Evolutionary conservation across 2,329 filamentous ascomycete genomes (phyloP).

Genomic region (Ilyonectria mors-panacis): DNA sequence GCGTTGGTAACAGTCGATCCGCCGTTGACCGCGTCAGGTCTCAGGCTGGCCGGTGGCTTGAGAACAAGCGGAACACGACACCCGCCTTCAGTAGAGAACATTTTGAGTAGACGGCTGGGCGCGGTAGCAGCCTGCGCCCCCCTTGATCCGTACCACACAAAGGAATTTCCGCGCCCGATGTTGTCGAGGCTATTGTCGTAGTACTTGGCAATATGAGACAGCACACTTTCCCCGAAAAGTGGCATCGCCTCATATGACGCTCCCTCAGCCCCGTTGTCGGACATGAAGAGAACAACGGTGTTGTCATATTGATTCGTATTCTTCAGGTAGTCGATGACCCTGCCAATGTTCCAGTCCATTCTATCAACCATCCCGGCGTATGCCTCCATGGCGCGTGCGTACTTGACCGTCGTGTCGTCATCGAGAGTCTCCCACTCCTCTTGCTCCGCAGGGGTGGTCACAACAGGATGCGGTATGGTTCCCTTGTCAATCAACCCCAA

Average conservation of each 20-base stretch:
- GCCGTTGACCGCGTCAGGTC: constrained; percentile 11
- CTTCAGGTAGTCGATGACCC: constrained; percentile 69
- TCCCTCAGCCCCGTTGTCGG: constrained; percentile 73
- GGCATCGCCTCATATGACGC: constrained; percentile 55
- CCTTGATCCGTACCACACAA: constrained; percentile 16
- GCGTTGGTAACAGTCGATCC: neutral
- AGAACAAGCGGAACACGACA: constrained; percentile 67
- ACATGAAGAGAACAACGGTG: constrained; percentile 75
- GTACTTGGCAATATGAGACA: constrained; percentile 18
- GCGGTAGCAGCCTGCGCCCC: constrained; percentile 54
- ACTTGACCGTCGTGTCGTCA: constrained; percentile 61
- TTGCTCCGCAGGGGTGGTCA: constrained; percentile 52
- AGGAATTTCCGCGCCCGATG: constrained; percentile 22
- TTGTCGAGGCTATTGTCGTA: too few species aligned
- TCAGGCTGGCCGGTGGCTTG: too few species aligned
- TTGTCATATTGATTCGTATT: constrained; percentile 72
- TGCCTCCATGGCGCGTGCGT: constrained; percentile 70
- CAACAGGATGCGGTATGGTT: constrained; percentile 63
- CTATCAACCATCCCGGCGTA: constrained; percentile 76
- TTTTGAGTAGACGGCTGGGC: constrained; percentile 55
- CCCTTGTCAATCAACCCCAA: constrained; percentile 67
- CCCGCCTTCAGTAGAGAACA: constrained; percentile 62
- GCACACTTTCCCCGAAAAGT: constrained; percentile 40
- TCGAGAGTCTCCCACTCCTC: constrained; percentile 63
- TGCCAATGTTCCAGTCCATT: constrained; percentile 73